A percentile compares a stretch with the other conserved stretches of the same genome.
Conservation (phyloP, 2,329 filamentous ascomycete species). For the Colletotrichum sp. region DNA sequence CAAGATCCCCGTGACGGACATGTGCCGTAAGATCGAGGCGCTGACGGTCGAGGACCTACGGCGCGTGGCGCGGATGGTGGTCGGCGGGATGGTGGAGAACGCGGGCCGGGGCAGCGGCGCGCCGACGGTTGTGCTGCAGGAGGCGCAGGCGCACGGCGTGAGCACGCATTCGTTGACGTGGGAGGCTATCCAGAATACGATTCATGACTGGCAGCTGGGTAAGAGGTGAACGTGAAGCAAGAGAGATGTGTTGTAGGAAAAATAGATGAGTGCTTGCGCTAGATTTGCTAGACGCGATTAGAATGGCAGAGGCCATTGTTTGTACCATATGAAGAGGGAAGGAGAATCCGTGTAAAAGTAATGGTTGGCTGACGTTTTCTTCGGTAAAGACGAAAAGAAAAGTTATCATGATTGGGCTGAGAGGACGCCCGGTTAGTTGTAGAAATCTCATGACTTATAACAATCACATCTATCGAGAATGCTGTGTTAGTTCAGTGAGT, state of each 20-base stretch:
- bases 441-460: neutral
- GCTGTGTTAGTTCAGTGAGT: neutral
- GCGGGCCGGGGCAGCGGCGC: constrained; percentile 79
- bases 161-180: constrained; percentile 75
- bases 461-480: neutral
- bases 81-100: constrained; percentile 80
- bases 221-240: constrained; percentile 37
- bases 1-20: constrained; percentile 90
- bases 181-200: constrained; percentile 88
- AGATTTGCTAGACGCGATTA: neutral
- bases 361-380: neutral
- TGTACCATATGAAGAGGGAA: neutral
- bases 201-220: constrained; percentile 84
- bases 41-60: constrained; percentile 82
- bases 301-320: neutral
- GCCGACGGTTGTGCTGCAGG: constrained; percentile 93
- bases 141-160: constrained; percentile 77
- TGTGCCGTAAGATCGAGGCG: constrained; percentile 86
- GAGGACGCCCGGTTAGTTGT: neutral
- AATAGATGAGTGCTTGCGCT: neutral
- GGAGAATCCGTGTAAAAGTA: neutral
- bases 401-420: neutral
- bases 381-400: neutral
- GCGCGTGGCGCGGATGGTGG: constrained; percentile 78
- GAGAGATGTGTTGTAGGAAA: neutral